A percentile compares a stretch with the other conserved stretches of the same genome.
Conservation (phyloP, 2,329 filamentous ascomycete genomes). For the Sclerotiophoma versabilis region DNA sequence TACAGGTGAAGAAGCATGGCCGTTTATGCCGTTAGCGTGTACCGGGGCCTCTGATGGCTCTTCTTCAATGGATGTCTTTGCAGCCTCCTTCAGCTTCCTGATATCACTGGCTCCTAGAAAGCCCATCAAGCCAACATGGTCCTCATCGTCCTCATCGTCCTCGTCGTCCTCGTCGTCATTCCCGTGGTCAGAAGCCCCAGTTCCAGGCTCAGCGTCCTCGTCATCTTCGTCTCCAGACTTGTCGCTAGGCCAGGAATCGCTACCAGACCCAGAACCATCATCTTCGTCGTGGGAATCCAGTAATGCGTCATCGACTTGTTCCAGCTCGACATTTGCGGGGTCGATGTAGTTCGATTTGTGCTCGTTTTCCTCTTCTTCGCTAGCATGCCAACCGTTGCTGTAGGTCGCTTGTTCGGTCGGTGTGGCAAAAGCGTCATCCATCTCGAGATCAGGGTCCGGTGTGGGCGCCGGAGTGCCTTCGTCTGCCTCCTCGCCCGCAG, state of each 20-base stretch:
- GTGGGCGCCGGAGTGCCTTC: constrained; percentile 39
- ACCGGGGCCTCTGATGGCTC: constrained; percentile 32
- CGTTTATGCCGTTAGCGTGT: constrained; percentile 39
- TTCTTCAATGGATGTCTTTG: constrained; percentile 35
- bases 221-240: constrained; percentile 38
- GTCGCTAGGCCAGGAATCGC: constrained; percentile 49
- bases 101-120: constrained; percentile 45
- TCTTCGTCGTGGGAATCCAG: constrained; percentile 47
- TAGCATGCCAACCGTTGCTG: constrained; percentile 34
- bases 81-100: constrained; percentile 45
- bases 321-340: constrained; percentile 48
- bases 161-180: constrained; percentile 27
- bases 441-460: constrained; percentile 41
- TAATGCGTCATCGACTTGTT: constrained; percentile 51
- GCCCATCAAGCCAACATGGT: constrained; percentile 43
- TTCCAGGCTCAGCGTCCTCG: constrained; percentile 30
- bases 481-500: constrained; percentile 35
- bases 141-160: constrained; percentile 26
- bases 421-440: constrained; percentile 24
- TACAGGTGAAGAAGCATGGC: constrained; percentile 50
- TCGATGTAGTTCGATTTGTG: constrained; percentile 38
- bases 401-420: constrained; percentile 19
- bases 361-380: constrained; percentile 24
- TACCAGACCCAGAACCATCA: constrained; percentile 41
- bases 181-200: constrained; percentile 35